Conservation (phyloP, 2,329 filamentous ascomycete species). For the Aphanoascus verrucosus region DNA sequence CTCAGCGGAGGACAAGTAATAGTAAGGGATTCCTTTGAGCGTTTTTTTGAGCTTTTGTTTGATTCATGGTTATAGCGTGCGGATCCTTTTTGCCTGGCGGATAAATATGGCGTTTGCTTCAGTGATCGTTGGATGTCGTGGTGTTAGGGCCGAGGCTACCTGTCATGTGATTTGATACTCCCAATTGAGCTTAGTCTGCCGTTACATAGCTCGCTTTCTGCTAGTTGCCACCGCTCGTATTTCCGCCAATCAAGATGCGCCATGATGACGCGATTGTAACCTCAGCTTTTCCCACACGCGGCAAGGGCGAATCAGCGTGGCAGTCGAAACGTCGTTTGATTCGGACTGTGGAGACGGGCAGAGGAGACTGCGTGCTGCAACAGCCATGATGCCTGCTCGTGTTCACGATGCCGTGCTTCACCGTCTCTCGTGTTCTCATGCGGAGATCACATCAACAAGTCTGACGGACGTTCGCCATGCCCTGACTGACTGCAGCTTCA, state of each 20-base stretch:
- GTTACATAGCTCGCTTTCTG: background rate
- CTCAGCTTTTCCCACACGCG: background rate
- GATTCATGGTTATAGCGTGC: background rate
- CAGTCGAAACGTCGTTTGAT: background rate
- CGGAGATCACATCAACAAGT: background rate
- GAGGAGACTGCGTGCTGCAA: background rate
- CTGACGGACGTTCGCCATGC: background rate
- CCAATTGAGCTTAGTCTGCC: background rate
- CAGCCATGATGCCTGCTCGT: background rate
- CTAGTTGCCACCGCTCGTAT: background rate
- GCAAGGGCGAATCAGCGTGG: background rate
- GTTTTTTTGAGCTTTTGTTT: background rate
- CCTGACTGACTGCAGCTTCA: background rate
- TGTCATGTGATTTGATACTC: background rate
- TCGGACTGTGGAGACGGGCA: background rate
- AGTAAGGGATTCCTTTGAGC: constrained; percentile 65
- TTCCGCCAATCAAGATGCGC: background rate
- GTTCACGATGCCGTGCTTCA: background rate
- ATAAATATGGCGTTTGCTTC: background rate
- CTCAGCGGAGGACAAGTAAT: constrained; percentile 58
- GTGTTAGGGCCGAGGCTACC: background rate
- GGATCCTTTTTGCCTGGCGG: background rate
- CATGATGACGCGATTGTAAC: constrained; percentile 10
- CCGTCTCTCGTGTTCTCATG: background rate
- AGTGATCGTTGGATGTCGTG: background rate